These are phyloP conservation scores for Globisporangium rhizosaccharum DNA, from an alignment of 352 stramenopile genomes.

Conservation along the genomic window DNA sequence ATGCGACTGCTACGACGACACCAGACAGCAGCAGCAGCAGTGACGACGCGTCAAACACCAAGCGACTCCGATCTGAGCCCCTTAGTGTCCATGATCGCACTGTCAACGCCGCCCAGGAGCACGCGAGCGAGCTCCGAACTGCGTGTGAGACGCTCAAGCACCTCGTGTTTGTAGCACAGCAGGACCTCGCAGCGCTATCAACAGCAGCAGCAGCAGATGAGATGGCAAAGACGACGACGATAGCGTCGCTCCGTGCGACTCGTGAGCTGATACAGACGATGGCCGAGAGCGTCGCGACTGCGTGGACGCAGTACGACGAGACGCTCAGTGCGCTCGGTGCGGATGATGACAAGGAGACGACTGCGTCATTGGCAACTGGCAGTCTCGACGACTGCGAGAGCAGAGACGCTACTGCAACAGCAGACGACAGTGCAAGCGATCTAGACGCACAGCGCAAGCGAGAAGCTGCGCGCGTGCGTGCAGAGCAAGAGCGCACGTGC, in stretches of 20 bases:
- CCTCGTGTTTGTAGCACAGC: conserved; percentile 35
- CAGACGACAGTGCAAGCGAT: conserved; percentile 10
- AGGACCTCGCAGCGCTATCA: conserved; percentile 19
- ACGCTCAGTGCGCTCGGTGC: background rate
- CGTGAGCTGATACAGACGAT: conserved; percentile 20
- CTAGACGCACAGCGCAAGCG: conserved; percentile 4
- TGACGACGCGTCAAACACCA: conserved; percentile 4
- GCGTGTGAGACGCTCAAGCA: conserved; percentile 47
- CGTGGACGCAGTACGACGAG: conserved; percentile 17
- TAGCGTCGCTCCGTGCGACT: conserved; percentile 1
- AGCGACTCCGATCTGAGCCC: no score
- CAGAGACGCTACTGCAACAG: background rate
- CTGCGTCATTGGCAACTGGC: background rate
- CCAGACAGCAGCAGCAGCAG: background rate
- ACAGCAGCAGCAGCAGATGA: background rate
- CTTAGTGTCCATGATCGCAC: no score
- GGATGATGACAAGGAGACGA: background rate
- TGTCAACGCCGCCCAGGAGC: conserved; percentile 1
- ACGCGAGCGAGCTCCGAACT: conserved; percentile 33
- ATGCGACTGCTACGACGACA: background rate
- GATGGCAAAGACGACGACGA: conserved; percentile 1
- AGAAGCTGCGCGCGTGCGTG: background rate
- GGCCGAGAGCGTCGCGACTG: conserved; percentile 12
- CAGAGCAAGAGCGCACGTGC: conserved; percentile 4
- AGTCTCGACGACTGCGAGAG: conserved; percentile 1